A percentile compares a stretch with the other conserved stretches of the same genome.
Conservation (phyloP, 805 yeast genomes). For the Candida pini region DNA sequence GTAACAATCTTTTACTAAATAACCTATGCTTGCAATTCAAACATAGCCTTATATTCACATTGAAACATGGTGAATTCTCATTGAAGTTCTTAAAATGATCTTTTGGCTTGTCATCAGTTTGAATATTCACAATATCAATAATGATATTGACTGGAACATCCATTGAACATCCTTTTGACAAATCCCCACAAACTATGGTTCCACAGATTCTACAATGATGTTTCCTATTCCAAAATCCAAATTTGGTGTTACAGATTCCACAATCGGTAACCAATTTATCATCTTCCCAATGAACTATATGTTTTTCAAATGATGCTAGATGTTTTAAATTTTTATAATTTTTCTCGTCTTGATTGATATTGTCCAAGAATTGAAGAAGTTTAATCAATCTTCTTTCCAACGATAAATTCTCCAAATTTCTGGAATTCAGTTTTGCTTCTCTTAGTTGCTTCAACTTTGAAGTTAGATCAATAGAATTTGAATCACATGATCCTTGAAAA, state of each 20-base stretch:
- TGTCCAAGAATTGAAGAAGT: conserved; percentile 21
- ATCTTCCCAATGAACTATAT: conserved; percentile 62
- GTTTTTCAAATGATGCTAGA: conserved; percentile 42
- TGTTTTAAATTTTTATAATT: conserved; percentile 17
- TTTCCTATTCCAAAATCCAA: conserved; percentile 54
- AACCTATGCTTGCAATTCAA: conserved; percentile 58
- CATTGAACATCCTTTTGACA: conserved; percentile 61
- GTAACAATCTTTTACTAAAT: conserved; percentile 49
- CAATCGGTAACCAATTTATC: conserved; percentile 47
- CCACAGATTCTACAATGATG: conserved; percentile 96
- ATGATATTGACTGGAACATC: conserved; percentile 51
- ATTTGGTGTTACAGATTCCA: conserved; percentile 53
- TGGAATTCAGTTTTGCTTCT: conserved; percentile 37
- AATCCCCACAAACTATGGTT: conserved; percentile 67
- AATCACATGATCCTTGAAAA: not conserved
- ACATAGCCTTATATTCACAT: conserved; percentile 54
- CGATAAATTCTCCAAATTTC: conserved; percentile 47
- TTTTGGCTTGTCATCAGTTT: conserved; percentile 1
- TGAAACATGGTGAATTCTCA: conserved; percentile 7
- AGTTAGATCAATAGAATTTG: conserved; percentile 36
- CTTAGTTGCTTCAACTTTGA: conserved; percentile 37
- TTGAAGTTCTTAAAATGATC: not conserved
- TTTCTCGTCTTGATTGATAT: conserved; percentile 8
- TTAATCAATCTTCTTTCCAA: conserved; percentile 57
- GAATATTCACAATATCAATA: conserved; percentile 31